phyloP scores from a whole-genome alignment of 225 moss, liverwort and hornwort species.

The Marchantia paleacea region DNA sequence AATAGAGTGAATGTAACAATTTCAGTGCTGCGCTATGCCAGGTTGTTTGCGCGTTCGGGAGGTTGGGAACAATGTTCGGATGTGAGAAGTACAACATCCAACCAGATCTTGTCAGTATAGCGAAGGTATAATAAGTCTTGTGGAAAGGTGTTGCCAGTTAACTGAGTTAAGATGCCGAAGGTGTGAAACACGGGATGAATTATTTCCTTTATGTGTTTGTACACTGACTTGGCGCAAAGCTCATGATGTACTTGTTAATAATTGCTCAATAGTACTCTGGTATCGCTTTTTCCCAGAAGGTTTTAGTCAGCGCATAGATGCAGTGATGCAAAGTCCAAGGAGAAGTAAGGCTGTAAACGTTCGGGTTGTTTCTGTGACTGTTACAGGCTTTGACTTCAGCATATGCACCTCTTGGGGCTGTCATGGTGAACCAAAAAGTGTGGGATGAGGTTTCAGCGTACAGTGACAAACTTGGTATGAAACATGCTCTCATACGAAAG shows the following conservation, averaged over 20 bases:
- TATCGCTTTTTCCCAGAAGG: too few relatives aligned
- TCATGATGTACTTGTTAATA: too few relatives aligned
- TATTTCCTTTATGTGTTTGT: neutral
- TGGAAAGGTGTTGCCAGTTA: neutral
- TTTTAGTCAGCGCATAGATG: too few relatives aligned
- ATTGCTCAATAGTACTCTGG: neutral
- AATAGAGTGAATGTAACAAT: neutral
- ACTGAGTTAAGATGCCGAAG: neutral
- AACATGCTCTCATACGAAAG: neutral
- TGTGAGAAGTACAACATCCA: constrained; percentile 73
- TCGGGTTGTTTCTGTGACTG: neutral
- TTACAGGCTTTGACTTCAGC: constrained; percentile 80
- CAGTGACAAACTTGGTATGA: constrained; percentile 60
- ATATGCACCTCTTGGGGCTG: constrained; percentile 85
- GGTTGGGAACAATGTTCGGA: constrained; percentile 95
- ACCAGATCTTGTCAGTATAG: constrained; percentile 80
- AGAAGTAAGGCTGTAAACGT: too few relatives aligned
- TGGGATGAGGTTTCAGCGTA: constrained; percentile 52
- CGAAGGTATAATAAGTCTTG: constrained; percentile 56
- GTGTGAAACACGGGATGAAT: neutral
- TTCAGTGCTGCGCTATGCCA: constrained; percentile 17
- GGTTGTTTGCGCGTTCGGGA: constrained; percentile 94
- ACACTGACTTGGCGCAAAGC: neutral
- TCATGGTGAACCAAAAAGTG: constrained; percentile 57
- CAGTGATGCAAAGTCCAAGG: too few relatives aligned